Conservation (phyloP, 2,329 filamentous ascomycete genomes). For the Kalaharituber pfeilii region DNA sequence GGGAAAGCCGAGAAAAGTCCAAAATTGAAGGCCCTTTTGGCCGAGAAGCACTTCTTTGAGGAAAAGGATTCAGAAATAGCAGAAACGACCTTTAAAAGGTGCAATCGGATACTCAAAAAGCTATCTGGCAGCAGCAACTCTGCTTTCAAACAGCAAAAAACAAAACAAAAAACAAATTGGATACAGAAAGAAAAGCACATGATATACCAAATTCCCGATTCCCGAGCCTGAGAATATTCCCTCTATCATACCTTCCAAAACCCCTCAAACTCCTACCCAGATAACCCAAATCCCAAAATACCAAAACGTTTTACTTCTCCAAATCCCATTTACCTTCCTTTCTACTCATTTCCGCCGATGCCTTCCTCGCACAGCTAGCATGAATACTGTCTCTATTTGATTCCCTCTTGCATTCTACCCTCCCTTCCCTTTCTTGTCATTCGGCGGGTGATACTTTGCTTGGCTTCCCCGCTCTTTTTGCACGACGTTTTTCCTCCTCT, state of each 20-base stretch:
- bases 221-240: no score
- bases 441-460: not conserved
- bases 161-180: not conserved
- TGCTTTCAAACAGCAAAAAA: not conserved
- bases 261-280: not conserved
- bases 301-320: not conserved
- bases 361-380: not conserved
- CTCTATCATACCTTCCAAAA: not conserved
- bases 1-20: no score
- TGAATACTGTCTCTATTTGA: not conserved
- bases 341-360: no score
- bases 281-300: not conserved
- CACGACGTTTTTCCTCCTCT: not conserved
- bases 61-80: not conserved
- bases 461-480: not conserved
- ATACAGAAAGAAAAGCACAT: not conserved
- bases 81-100: not conserved
- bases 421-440: not conserved
- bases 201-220: no score
- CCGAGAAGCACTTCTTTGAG: no score
- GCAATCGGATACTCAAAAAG: not conserved
- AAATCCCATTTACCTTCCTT: no score
- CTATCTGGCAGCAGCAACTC: not conserved
- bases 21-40: no score
- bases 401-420: not conserved